phyloP scores from a whole-genome alignment of 495 filamentous ascomycete genomes.

The Hypoxylon lenormandii region DNA sequence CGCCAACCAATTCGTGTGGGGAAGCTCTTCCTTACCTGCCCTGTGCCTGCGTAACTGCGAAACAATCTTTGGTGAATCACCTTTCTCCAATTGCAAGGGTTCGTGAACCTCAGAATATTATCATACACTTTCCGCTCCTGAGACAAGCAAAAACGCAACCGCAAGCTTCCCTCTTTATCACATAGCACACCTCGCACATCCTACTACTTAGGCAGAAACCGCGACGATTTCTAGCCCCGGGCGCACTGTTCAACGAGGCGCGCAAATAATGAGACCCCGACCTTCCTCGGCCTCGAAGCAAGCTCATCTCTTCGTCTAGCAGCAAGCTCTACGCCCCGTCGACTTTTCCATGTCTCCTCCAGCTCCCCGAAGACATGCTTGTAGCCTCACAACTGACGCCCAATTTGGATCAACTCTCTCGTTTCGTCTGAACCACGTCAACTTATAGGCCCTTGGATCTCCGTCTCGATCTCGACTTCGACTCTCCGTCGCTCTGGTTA shows the following conservation, averaged over 20 bases:
- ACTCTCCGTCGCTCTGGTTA: slow-evolving; percentile 11
- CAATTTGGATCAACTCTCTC: slow-evolving; percentile 26
- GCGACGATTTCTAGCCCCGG: slow-evolving; percentile 1
- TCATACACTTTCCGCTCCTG: background rate
- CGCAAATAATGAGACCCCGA: too few relatives aligned
- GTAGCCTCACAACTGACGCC: slow-evolving; percentile 2
- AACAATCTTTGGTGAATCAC: background rate
- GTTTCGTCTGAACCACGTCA: slow-evolving; percentile 15
- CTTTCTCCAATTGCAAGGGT: slow-evolving; percentile 3
- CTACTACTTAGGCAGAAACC: background rate
- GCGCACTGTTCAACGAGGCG: slow-evolving; percentile 8
- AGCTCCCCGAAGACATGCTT: slow-evolving; percentile 22
- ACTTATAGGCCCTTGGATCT: slow-evolving; percentile 16
- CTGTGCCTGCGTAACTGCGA: background rate
- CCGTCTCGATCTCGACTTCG: slow-evolving; percentile 4
- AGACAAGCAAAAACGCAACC: background rate
- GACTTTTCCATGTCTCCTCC: slow-evolving; percentile 15
- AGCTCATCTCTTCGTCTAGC: too few relatives aligned
- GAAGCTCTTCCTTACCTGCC: background rate
- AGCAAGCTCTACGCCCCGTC: too few relatives aligned
- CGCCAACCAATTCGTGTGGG: slow-evolving; percentile 1
- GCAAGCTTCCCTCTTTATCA: too few relatives aligned
- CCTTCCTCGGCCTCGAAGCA: too few relatives aligned
- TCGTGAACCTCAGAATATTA: background rate
- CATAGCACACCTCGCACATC: too few relatives aligned